Percentiles rank a stretch among this genome's conserved stretches.
phyloP scores from a whole-genome alignment of 768 basidiomycete genomes.

The Hericium erinaceus region DNA sequence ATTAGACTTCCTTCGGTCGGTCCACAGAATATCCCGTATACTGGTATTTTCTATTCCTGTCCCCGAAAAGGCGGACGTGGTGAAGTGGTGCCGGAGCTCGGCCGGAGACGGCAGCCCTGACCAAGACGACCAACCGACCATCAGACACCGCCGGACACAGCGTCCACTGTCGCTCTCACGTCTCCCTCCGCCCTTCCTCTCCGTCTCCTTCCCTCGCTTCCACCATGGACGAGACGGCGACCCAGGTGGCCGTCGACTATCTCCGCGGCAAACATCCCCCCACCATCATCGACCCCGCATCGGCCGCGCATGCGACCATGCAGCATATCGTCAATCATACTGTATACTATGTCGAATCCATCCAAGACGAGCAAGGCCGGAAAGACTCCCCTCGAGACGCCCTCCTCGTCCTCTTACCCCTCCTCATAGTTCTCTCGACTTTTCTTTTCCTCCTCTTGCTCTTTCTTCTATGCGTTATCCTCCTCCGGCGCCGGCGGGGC shows the following conservation, averaged over 20 bases:
- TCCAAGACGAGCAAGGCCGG: slow-evolving; percentile 8
- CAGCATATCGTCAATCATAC: neutral
- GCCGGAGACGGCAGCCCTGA: neutral
- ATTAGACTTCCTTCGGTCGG: too few relatives aligned
- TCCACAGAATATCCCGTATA: too few relatives aligned
- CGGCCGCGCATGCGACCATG: neutral
- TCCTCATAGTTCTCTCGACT: slow-evolving; percentile 88
- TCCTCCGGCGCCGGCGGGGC: slow-evolving; percentile 68
- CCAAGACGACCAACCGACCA: neutral
- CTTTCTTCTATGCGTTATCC: slow-evolving; percentile 83
- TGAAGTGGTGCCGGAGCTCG: neutral
- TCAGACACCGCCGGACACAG: neutral
- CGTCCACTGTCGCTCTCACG: neutral
- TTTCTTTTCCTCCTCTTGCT: slow-evolving; percentile 88
- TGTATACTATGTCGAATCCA: neutral
- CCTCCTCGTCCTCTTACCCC: slow-evolving; percentile 81
- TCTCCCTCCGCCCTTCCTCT: neutral
- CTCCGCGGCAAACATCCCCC: neutral
- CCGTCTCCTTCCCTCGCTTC: neutral
- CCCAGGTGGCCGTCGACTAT: too few relatives aligned
- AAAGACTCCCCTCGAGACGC: slow-evolving; percentile 40
- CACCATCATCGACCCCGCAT: neutral
- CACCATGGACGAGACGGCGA: too few relatives aligned
- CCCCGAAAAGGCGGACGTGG: too few relatives aligned
- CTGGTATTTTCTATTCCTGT: too few relatives aligned